phyloP scores from a whole-genome alignment of 2,329 filamentous ascomycete genomes.

The Xylariaceae sp. region DNA sequence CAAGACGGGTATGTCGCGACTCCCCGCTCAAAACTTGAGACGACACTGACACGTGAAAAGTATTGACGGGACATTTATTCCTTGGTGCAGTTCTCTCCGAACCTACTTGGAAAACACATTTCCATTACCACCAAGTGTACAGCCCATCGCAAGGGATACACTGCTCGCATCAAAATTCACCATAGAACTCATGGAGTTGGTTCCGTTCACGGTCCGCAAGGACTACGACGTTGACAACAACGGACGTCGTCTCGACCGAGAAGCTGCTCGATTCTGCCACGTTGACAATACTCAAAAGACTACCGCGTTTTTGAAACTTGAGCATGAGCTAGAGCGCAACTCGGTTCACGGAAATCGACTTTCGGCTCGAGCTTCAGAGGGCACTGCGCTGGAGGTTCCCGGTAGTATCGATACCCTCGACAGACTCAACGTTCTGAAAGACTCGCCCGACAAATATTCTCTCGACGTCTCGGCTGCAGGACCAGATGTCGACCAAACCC shows the following conservation, averaged over 20 bases:
- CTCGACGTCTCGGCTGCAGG: slow-evolving; percentile 18
- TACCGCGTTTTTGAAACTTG: slow-evolving; percentile 18
- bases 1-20: slow-evolving; percentile 63
- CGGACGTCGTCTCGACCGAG: slow-evolving; percentile 18
- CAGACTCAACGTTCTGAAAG: slow-evolving; percentile 34
- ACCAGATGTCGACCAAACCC: slow-evolving; percentile 13
- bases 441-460: slow-evolving; percentile 32
- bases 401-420: slow-evolving; percentile 30
- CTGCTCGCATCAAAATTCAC: slow-evolving; percentile 74
- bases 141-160: slow-evolving; percentile 69
- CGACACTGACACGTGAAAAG: slow-evolving; percentile 29
- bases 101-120: slow-evolving; percentile 62
- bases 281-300: slow-evolving; percentile 15
- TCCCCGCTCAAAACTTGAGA: background rate
- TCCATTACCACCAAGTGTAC: slow-evolving; percentile 63
- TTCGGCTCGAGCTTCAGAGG: slow-evolving; percentile 23
- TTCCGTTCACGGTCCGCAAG: slow-evolving; percentile 10
- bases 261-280: slow-evolving; percentile 28
- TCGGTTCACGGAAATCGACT: slow-evolving; percentile 11
- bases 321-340: slow-evolving; percentile 19
- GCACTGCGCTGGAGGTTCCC: slow-evolving; percentile 13
- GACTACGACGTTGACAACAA: slow-evolving; percentile 4
- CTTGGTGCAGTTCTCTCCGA: slow-evolving; percentile 69
- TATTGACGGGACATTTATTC: slow-evolving; percentile 75
- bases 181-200: slow-evolving; percentile 46